These are phyloP conservation scores for Nicotiana benthamiana DNA, from an alignment of 257 asterid genomes.

Conservation along the genomic window DNA sequence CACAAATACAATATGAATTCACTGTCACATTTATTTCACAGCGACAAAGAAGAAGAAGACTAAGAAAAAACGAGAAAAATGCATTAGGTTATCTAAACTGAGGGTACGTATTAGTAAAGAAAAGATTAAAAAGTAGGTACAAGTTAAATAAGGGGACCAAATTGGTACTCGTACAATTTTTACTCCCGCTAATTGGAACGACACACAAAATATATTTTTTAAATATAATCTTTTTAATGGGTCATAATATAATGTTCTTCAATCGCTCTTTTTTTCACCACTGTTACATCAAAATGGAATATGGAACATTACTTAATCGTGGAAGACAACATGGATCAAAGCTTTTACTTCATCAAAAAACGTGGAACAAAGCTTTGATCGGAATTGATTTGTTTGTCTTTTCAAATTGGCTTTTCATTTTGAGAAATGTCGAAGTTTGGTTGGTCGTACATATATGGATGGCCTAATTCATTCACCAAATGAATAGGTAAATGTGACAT, in stretches of 20 bases:
- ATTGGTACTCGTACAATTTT: too few species aligned
- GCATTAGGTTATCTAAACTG: too few species aligned
- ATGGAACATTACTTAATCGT: conserved; percentile 24
- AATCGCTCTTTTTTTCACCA: background rate
- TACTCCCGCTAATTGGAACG: conserved; percentile 2
- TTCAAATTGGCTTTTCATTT: conserved; percentile 3
- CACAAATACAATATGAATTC: too few species aligned
- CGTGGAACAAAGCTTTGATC: conserved; percentile 16
- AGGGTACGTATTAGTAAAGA: too few species aligned
- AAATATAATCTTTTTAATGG: background rate
- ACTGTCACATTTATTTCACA: too few species aligned
- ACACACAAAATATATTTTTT: conserved; percentile 11
- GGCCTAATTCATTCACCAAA: background rate
- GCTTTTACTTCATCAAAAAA: background rate
- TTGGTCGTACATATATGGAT: conserved; percentile 16
- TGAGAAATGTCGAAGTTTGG: conserved; percentile 33
- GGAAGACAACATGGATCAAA: conserved; percentile 29
- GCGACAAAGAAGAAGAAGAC: too few species aligned
- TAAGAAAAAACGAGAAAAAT: too few species aligned
- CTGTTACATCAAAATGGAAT: conserved; percentile 31
- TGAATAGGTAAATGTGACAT: too few species aligned
- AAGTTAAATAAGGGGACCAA: too few species aligned
- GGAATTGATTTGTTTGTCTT: conserved; percentile 6
- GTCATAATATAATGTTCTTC: background rate
- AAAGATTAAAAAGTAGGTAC: too few species aligned